phyloP scores from a whole-genome alignment of 768 basidiomycete species.

The Tulasnella sp. region DNA sequence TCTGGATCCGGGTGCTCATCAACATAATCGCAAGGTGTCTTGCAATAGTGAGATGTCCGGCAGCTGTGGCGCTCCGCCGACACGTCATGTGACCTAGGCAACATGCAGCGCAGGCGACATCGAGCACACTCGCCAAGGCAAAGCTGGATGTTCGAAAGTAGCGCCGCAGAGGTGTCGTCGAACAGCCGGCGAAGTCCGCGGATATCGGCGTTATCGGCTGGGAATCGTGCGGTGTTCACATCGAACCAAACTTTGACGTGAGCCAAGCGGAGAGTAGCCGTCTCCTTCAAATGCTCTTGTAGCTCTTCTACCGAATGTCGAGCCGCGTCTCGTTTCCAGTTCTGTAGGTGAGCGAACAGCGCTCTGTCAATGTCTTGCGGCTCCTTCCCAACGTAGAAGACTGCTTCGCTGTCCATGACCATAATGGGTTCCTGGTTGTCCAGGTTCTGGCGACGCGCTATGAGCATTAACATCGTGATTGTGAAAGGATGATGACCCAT shows the following conservation, averaged over 20 bases:
- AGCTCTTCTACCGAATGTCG: conserved; percentile 37
- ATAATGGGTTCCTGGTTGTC: conserved; percentile 37
- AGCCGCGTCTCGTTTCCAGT: conserved; percentile 20
- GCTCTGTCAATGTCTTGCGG: conserved; percentile 14
- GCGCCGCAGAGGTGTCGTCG: conserved; percentile 33
- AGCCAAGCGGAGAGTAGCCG: conserved; percentile 35
- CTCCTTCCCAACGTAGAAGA: conserved; percentile 26
- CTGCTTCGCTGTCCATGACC: conserved; percentile 27
- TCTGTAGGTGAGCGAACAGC: not conserved
- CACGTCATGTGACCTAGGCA: conserved; percentile 33
- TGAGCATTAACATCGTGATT: not conserved
- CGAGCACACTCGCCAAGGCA: conserved; percentile 37
- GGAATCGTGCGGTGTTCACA: conserved; percentile 39
- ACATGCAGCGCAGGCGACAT: conserved; percentile 42
- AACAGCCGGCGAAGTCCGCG: conserved; percentile 35
- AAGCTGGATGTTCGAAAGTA: conserved; percentile 36
- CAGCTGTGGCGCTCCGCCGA: conserved; percentile 36
- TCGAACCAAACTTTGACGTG: conserved; percentile 43
- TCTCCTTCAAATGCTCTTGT: conserved; percentile 28
- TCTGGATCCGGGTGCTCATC: conserved; percentile 24
- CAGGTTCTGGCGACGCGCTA: conserved; percentile 33
- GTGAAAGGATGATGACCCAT: not conserved
- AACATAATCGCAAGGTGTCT: conserved; percentile 33
- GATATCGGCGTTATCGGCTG: conserved; percentile 32
- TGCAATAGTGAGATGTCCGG: conserved; percentile 38